Conservation (phyloP, 2,329 filamentous ascomycete genomes). For the Stenocarpella maydis region DNA sequence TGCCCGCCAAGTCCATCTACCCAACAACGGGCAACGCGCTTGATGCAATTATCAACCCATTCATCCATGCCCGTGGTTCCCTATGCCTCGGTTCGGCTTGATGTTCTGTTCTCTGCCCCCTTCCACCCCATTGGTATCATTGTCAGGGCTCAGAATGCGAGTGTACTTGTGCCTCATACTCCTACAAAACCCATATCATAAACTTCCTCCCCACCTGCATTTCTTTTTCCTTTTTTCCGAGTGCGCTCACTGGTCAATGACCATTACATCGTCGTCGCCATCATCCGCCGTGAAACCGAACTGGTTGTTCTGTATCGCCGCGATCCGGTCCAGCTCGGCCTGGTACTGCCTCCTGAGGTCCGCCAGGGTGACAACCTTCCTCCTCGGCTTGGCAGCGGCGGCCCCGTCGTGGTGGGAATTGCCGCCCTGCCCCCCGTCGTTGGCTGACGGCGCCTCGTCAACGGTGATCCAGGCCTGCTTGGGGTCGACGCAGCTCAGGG, state of each 20-base stretch:
- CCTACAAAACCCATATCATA: conserved; percentile 33
- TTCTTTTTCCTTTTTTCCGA: conserved; percentile 51
- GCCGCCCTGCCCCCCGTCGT: conserved; percentile 31
- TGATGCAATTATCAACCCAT: conserved; percentile 12
- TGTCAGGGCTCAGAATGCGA: conserved; percentile 17
- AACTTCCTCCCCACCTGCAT: conserved; percentile 14
- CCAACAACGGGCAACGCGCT: background rate
- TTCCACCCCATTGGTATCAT: conserved; percentile 30
- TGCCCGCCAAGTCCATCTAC: background rate
- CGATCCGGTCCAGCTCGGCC: conserved; percentile 86
- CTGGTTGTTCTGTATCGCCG: conserved; percentile 86
- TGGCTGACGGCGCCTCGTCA: conserved; percentile 50
- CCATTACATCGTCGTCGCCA: conserved; percentile 61
- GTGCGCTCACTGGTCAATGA: conserved; percentile 29
- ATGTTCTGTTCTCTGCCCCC: background rate
- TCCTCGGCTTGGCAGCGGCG: conserved; percentile 53
- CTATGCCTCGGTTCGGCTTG: background rate
- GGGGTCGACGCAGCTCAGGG: conserved; percentile 82
- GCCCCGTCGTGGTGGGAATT: conserved; percentile 15
- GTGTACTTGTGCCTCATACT: conserved; percentile 14
- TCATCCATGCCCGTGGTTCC: background rate
- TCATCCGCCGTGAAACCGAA: conserved; percentile 72
- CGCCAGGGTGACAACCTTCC: conserved; percentile 83
- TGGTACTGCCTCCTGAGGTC: conserved; percentile 91
- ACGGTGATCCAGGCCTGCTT: conserved; percentile 83